Base-by-base conservation (phyloP, 1,284 basidiomycete species). In the Cryptococcus wingfieldii region DNA sequence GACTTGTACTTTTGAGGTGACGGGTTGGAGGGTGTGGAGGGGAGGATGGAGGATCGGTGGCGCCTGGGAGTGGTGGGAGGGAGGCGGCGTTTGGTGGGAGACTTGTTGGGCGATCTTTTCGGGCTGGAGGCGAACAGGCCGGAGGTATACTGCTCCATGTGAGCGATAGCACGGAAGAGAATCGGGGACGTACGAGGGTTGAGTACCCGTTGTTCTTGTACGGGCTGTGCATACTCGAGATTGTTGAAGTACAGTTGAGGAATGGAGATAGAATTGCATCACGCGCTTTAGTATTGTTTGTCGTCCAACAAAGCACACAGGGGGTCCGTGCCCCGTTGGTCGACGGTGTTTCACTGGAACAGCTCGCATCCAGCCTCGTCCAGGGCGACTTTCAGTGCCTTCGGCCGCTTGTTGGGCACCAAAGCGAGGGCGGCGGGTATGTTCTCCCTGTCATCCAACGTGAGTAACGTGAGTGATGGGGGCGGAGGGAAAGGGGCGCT, bases 341-440 rank as follows among this genome's bases (percentile, higher is more conserved):
- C 10, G 46, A 47, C 3, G 3, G 31, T 34, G 31, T 34, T 34
- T 55, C 19, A 74, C 47, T 62, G 62, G 69, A 74, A 77, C n/a
- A 77, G 47, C 47, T 62, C 56, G 28, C 66, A 70, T 42, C 67
- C 67, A 38, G 71, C 74, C 16, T 73, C 67, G 34, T 78, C 73
- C 4, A 81, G 62, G 2, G 19, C 19, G 19, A 78, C 62, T 60
- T 77, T 79, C 10, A 80, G 61, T 16, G 67, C 61, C 62, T 79
- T 76, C 5, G 78, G 78, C 46, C 79, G 72, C 38, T 76, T 73
- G 51, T 81, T 81, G 1, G 80, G 80, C 13, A 79, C 74, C 28
- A 80, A 63, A 6, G 80, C 80, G 13, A 81, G 59, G 12, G 79
- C 79, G 0, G 80, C 80, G 0, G 80, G 74, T 2, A 67, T 64